A percentile compares a stretch with the other conserved stretches of the same genome.
Conservation (phyloP, 805 yeast genomes). For the Yamadazyma takamatsuzukensis region DNA sequence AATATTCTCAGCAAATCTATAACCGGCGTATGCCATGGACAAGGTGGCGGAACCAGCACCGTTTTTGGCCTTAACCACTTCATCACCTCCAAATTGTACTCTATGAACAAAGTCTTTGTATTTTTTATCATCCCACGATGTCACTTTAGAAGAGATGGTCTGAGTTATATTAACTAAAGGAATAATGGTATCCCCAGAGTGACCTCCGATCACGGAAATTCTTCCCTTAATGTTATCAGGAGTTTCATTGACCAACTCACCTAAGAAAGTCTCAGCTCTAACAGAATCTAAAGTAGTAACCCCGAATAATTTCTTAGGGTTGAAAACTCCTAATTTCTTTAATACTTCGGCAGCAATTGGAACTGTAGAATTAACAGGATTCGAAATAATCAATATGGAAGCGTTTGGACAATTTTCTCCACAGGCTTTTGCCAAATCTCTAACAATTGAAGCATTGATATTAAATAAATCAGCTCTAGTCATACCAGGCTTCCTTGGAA, state of each 20-base stretch:
- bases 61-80: slow-evolving; percentile 91
- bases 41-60: slow-evolving; percentile 95
- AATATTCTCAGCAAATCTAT: slow-evolving; percentile 62
- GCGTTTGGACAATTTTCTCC: slow-evolving; percentile 40
- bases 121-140: slow-evolving; percentile 9
- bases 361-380: slow-evolving; percentile 46
- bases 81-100: slow-evolving; percentile 80
- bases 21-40: slow-evolving; percentile 95
- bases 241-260: slow-evolving; percentile 27
- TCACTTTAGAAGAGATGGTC: slow-evolving; percentile 13
- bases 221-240: slow-evolving; percentile 35
- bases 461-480: slow-evolving; percentile 46
- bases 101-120: slow-evolving; percentile 34
- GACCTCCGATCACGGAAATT: slow-evolving; percentile 44
- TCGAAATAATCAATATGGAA: slow-evolving; percentile 42
- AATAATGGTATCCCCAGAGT: slow-evolving; percentile 45
- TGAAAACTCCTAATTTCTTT: slow-evolving; percentile 43
- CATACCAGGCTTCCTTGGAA: slow-evolving; percentile 49
- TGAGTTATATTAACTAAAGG: slow-evolving; percentile 27
- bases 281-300: slow-evolving; percentile 45
- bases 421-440: slow-evolving; percentile 40
- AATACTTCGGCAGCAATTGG: slow-evolving; percentile 48
- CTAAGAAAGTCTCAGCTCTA: slow-evolving; percentile 45
- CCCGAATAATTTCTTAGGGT: slow-evolving; percentile 43
- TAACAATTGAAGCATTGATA: slow-evolving; percentile 42